Conservation (phyloP, 163 green algal species). For the Chlorella variabilis region DNA sequence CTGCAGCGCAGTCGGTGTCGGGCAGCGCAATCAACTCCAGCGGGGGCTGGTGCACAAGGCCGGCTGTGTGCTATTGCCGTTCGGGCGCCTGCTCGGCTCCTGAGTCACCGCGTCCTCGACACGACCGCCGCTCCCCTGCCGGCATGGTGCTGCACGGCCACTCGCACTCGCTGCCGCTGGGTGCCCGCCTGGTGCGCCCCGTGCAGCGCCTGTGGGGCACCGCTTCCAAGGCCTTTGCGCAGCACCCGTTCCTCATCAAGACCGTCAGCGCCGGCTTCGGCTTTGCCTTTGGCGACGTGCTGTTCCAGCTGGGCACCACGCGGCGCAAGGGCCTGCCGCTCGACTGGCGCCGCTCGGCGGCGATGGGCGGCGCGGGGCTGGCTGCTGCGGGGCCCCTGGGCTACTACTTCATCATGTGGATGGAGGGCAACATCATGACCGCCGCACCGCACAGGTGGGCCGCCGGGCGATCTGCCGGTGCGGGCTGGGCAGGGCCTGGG, state of each 20-base stretch:
- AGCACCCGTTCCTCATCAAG: constrained; percentile 49
- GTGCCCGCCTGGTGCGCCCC: not conserved
- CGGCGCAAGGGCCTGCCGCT: not conserved
- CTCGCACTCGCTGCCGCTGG: constrained; percentile 12
- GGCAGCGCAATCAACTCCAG: too few relatives aligned
- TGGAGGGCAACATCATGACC: constrained; percentile 43
- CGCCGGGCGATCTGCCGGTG: too few relatives aligned
- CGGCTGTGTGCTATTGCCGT: too few relatives aligned
- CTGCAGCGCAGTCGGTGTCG: too few relatives aligned
- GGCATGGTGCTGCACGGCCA: not conserved
- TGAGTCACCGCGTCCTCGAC: too few relatives aligned
- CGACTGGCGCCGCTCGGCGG: not conserved
- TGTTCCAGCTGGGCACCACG: constrained; percentile 40
- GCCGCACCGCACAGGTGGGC: constrained; percentile 24
- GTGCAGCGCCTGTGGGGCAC: constrained; percentile 21
- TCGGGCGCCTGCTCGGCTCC: too few relatives aligned
- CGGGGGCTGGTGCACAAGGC: too few relatives aligned
- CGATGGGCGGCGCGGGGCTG: constrained; percentile 23
- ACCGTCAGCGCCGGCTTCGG: constrained; percentile 36
- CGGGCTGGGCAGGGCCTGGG: too few relatives aligned
- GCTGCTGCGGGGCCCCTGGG: constrained; percentile 25
- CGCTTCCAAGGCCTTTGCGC: constrained; percentile 10
- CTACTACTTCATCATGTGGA: constrained; percentile 47
- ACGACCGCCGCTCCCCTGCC: too few relatives aligned
- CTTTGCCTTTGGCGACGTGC: constrained; percentile 45